Evolutionary conservation across 768 basidiomycete species (phyloP), one percentile per base, ranked within the genome.

Genomic region (Leucogyrophana mollusca): DNA sequence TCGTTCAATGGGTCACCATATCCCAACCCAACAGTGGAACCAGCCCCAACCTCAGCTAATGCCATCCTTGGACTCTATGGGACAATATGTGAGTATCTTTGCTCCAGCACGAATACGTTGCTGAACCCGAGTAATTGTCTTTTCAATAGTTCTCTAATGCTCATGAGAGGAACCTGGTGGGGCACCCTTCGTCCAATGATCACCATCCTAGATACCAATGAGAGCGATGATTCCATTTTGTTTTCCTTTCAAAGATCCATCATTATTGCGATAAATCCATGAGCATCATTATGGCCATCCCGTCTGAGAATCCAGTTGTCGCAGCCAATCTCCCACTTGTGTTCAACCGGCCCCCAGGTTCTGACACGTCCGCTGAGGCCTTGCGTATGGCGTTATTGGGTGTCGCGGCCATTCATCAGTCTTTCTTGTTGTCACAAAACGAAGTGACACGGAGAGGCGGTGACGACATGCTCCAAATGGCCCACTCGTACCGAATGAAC

Each of bases 41-140:
- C 69, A 76, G n/a, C 59, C 74, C 32, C 62, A 71, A 22, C 65
- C 74, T 27, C 64, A 65, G 14, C 59, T 76, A 50, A 56, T 73
- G 45, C 61, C 71, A 21, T 70, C 77, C 16, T 54, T 76, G 41
- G 77, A 83, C 54, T 70, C 77, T 11, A 72, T 83, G 59, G 82
- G 87, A 37, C 63, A 83, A 46, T 88, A 79, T 62, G 87, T 90
- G 65, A 70, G 84, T 69, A 11, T 41, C 33, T 25, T 42, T 38
- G 16, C 2, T 27, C 27, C 36, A 30, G 43, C 45, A 35, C 39
- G 47, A 37, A 18, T 43, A 3, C 18, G 20, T 20, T 42, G 34
- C 48, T 40, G 37, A 53, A n/a, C 52, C 46, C 25, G 23, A n/a
- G 10, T 5, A 11, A 22, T 23, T 59, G 56, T 59, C 49, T 60